Percentiles rank a stretch among this genome's conserved stretches.
Conservation (phyloP, 176 grass and related monocot species). For the Lolium rigidum region DNA sequence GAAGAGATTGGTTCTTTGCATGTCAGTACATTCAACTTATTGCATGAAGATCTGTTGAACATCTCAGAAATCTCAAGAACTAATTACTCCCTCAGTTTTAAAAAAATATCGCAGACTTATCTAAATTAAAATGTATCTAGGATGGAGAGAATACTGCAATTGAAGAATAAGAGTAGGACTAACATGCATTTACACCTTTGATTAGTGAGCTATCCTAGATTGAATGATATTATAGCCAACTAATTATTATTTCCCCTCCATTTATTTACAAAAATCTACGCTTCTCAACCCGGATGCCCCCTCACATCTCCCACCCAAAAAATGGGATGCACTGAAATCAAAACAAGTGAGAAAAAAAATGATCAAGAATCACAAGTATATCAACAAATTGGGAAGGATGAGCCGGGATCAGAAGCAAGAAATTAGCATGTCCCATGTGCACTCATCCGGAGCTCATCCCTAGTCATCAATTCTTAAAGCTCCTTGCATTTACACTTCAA, state of each 20-base stretch:
- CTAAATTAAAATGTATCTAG: no score
- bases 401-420: not conserved
- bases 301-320: conserved; percentile 46
- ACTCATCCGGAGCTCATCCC: not conserved
- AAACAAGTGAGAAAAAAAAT: not conserved
- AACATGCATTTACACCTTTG: not conserved
- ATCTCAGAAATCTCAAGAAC: not conserved
- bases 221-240: not conserved
- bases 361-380: conserved; percentile 52
- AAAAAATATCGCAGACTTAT: no score
- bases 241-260: not conserved
- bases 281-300: conserved; percentile 25
- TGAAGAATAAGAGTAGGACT: not conserved
- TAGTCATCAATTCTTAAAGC: not conserved
- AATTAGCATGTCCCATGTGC: not conserved
- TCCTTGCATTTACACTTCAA: not conserved
- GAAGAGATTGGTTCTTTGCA: not conserved
- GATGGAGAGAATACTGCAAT: no score
- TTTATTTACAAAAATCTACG: conserved; percentile 58
- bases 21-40: not conserved
- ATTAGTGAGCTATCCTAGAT: conserved; percentile 31
- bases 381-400: conserved; percentile 47
- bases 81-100: no score
- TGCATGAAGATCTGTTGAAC: not conserved
- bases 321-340: conserved; percentile 44